Conservation (phyloP, 1,139 yeast genomes). For the Saccharomyces hybrid region DNA sequence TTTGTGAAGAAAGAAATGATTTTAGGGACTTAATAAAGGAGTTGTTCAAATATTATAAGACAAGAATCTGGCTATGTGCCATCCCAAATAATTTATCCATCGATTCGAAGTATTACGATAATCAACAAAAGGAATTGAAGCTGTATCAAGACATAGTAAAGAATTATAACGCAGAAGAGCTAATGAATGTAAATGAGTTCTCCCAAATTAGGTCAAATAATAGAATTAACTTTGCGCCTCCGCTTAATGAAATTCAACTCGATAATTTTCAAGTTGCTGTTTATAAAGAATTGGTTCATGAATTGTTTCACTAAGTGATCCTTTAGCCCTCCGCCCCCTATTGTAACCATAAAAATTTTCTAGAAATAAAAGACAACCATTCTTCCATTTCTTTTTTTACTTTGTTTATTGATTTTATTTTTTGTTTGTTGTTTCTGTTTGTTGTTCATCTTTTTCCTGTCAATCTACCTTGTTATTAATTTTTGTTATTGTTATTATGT, state of each 20-base stretch:
- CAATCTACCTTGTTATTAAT: not conserved
- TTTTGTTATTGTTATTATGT: not conserved
- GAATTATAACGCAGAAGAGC: conserved; percentile 25
- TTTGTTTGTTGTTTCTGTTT: not conserved
- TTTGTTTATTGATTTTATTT: not conserved
- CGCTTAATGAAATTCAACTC: conserved; percentile 25
- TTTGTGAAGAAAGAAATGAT: conserved; percentile 68
- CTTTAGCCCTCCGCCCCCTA: not conserved
- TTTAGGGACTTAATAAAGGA: conserved; percentile 89
- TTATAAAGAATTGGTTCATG: conserved; percentile 31
- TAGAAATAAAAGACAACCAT: not conserved
- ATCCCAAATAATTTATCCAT: conserved; percentile 39
- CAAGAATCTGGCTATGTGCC: conserved; percentile 96
- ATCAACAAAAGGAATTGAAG: conserved; percentile 25
- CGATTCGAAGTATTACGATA: conserved; percentile 27
- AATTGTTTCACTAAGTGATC: conserved; percentile 13
- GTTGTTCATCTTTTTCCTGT: not conserved
- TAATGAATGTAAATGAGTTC: conserved; percentile 16
- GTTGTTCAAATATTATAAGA: conserved; percentile 84
- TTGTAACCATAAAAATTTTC: not conserved
- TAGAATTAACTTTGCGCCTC: conserved; percentile 27
- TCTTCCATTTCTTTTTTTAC: not conserved
- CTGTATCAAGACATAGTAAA: conserved; percentile 32
- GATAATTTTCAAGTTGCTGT: conserved; percentile 34
- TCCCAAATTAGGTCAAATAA: conserved; percentile 13